Percentiles rank a stretch among this genome's conserved stretches.
Evolutionary conservation across 2,329 filamentous ascomycete species (phyloP).

Genomic region (Ploettnerulaceae sp.): DNA sequence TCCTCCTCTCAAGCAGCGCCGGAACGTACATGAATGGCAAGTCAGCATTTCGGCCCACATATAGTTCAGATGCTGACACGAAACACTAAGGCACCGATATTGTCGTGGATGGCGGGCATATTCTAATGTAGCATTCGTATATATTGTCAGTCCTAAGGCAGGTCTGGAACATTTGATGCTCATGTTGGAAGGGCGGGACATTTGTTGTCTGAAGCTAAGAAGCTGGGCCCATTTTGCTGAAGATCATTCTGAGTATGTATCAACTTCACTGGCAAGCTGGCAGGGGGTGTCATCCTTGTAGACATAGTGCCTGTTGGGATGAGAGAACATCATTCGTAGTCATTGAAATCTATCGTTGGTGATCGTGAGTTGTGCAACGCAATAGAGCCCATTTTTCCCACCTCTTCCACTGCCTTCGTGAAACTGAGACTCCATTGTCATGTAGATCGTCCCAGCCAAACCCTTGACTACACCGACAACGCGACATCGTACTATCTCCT

Average conservation of each 20-base stretch:
- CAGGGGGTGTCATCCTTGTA: too few relatives aligned
- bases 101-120: slow-evolving; percentile 55
- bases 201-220: too few relatives aligned
- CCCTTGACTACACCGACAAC: slow-evolving; percentile 11
- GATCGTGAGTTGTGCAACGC: slow-evolving; percentile 36
- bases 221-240: too few relatives aligned
- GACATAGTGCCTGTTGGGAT: too few relatives aligned
- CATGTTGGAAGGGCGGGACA: too few relatives aligned
- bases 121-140: slow-evolving; percentile 8
- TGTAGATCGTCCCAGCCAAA: slow-evolving; percentile 34
- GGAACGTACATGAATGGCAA: slow-evolving; percentile 57
- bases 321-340: too few relatives aligned
- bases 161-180: too few relatives aligned
- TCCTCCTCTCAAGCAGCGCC: slow-evolving; percentile 55
- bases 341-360: slow-evolving; percentile 13
- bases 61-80: not conserved
- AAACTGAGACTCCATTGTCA: slow-evolving; percentile 44
- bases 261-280: too few relatives aligned
- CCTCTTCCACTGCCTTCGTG: slow-evolving; percentile 45
- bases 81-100: slow-evolving; percentile 52
- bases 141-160: too few relatives aligned
- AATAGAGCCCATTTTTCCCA: slow-evolving; percentile 53
- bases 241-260: too few relatives aligned
- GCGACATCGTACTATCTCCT: not conserved
- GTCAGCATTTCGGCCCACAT: not conserved